phyloP scores from a whole-genome alignment of 2,329 filamentous ascomycete genomes.

The Penicillium sp. region DNA sequence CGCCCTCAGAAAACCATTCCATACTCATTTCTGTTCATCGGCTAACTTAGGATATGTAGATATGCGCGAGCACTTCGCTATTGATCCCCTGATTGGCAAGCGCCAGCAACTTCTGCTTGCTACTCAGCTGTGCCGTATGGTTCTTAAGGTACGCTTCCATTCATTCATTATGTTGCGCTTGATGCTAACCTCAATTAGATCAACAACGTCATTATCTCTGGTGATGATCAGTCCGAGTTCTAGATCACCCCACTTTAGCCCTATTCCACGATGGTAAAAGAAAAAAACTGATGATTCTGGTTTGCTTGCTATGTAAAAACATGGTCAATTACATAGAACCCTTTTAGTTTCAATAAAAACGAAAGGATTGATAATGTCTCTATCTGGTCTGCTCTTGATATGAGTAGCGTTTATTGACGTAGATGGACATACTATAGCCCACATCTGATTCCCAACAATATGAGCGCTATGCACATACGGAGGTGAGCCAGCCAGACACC shows the following conservation, averaged over 20 bases:
- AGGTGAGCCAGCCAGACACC: neutral
- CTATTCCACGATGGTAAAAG: conserved; percentile 22
- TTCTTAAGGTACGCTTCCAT: conserved; percentile 67
- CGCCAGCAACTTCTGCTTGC: conserved; percentile 94
- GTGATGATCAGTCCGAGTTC: conserved; percentile 82
- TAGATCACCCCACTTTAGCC: conserved; percentile 48
- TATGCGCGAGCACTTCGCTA: conserved; percentile 97
- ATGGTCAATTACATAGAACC: conserved; percentile 27
- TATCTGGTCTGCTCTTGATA: neutral
- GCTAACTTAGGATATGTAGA: conserved; percentile 49
- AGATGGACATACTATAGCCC: neutral
- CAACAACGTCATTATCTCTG: conserved; percentile 93
- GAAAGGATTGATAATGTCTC: conserved; percentile 25
- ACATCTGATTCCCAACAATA: neutral
- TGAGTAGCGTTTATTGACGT: neutral
- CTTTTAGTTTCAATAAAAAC: conserved; percentile 24
- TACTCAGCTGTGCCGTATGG: conserved; percentile 97
- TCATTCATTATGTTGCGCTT: neutral
- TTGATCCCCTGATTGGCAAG: conserved; percentile 97
- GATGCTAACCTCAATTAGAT: conserved; percentile 45
- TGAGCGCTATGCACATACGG: neutral
- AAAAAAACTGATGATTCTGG: conserved; percentile 21
- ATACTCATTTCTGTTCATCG: neutral
- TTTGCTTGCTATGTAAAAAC: conserved; percentile 27
- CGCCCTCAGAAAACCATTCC: conserved; percentile 24